These are phyloP conservation scores for Pseudodiploospora longispora DNA, from an alignment of 2,329 filamentous ascomycete species.

Conservation along the genomic window DNA sequence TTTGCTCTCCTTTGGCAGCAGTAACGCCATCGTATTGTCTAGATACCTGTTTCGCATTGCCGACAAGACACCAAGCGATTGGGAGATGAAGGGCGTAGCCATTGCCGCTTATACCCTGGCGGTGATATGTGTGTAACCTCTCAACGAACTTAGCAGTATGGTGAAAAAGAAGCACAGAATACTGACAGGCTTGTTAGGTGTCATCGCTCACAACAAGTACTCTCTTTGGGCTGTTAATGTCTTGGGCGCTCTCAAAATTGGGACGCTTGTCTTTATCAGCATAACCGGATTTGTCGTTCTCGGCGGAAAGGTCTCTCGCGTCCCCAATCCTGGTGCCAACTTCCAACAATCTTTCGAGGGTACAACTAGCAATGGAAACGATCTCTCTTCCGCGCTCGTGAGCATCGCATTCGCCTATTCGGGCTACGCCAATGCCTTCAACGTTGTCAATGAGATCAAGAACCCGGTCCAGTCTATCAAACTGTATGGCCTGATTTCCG, in stretches of 20 bases:
- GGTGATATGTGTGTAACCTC: slow-evolving; percentile 36
- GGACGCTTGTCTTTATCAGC: slow-evolving; percentile 54
- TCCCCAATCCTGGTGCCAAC: slow-evolving; percentile 26
- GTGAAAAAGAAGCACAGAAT: neutral
- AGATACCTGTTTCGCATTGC: slow-evolving; percentile 54
- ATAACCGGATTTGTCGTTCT: slow-evolving; percentile 56
- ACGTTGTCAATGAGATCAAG: slow-evolving; percentile 48
- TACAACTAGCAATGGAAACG: slow-evolving; percentile 24
- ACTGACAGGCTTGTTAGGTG: slow-evolving; percentile 16
- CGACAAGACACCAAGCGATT: slow-evolving; percentile 41
- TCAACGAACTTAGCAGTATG: neutral
- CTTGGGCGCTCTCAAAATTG: slow-evolving; percentile 51
- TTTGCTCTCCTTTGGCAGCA: slow-evolving; percentile 56
- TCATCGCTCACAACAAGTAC: slow-evolving; percentile 47
- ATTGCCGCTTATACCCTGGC: slow-evolving; percentile 55
- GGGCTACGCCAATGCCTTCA: slow-evolving; percentile 53
- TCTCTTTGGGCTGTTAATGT: slow-evolving; percentile 48
- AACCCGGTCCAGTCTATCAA: slow-evolving; percentile 50
- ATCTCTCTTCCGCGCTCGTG: slow-evolving; percentile 39
- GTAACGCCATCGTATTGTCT: slow-evolving; percentile 54
- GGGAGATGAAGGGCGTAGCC: slow-evolving; percentile 60
- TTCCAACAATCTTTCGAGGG: slow-evolving; percentile 28
- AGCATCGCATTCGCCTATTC: slow-evolving; percentile 52
- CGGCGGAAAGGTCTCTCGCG: slow-evolving; percentile 21
- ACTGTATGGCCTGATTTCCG: slow-evolving; percentile 38